Conservation (phyloP, 805 yeast species). For the Komagataella pastoris region DNA sequence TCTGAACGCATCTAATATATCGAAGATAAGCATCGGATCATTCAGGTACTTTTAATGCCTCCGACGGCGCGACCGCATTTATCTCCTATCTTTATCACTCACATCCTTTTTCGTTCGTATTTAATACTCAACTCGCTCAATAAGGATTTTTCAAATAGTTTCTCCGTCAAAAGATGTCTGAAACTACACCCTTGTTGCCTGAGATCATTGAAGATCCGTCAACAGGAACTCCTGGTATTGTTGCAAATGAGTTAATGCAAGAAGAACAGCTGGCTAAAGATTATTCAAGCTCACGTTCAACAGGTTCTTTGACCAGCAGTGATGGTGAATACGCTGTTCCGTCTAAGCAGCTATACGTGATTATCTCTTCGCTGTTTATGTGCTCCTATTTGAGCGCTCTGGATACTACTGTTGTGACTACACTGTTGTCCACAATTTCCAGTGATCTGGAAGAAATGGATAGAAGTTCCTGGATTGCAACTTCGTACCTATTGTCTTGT, state of each 20-base stretch:
- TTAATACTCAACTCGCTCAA: not conserved
- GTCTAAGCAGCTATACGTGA: not conserved
- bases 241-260: slow-evolving; percentile 7
- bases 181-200: slow-evolving; percentile 1
- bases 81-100: not conserved
- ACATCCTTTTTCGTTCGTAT: not conserved
- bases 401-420: slow-evolving; percentile 43
- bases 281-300: not conserved
- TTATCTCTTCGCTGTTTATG: slow-evolving; percentile 1
- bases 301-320: not conserved
- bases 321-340: slow-evolving; percentile 1
- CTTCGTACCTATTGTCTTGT: slow-evolving; percentile 26
- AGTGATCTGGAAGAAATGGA: slow-evolving; percentile 33
- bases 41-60: not conserved
- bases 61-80: not conserved
- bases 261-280: slow-evolving; percentile 3
- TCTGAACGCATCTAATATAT: not conserved
- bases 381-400: slow-evolving; percentile 25
- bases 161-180: not conserved
- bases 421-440: slow-evolving; percentile 35
- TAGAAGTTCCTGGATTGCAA: slow-evolving; percentile 27
- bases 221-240: slow-evolving; percentile 4
- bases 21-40: not conserved
- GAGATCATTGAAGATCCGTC: slow-evolving; percentile 6
- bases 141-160: not conserved